Percentiles rank a stretch among this genome's conserved stretches.
These are phyloP conservation scores for Lasiodiplodia theobromae DNA, from an alignment of 2,329 filamentous ascomycete species.

Conservation along the genomic window DNA sequence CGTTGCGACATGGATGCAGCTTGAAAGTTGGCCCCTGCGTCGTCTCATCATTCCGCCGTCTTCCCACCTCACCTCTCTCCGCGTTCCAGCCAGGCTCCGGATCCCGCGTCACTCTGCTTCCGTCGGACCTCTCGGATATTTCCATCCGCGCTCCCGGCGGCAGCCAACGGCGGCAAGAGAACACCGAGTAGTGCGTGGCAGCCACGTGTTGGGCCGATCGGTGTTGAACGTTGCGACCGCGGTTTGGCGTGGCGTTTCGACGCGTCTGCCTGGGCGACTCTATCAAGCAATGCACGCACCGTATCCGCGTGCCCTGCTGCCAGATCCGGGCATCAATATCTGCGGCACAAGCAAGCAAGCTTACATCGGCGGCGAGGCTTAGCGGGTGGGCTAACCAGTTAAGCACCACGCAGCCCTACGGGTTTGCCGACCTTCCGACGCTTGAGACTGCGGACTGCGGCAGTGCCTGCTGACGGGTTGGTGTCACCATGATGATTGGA, in stretches of 20 bases:
- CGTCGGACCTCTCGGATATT: constrained; percentile 12
- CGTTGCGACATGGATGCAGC: not conserved
- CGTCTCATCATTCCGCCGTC: constrained; percentile 11
- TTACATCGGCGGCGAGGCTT: not conserved
- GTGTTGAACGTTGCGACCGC: not conserved
- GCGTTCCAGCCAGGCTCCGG: not conserved
- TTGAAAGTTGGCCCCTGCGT: constrained; percentile 1
- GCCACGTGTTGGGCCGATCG: not conserved
- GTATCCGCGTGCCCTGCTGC: constrained; percentile 3
- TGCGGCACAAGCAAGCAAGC: not conserved
- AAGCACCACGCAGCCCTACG: constrained; percentile 11
- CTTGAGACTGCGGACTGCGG: not conserved
- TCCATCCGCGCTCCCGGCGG: not conserved
- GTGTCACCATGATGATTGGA: not conserved
- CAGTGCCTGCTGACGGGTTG: constrained; percentile 3
- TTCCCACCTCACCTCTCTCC: not conserved
- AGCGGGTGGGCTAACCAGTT: not conserved
- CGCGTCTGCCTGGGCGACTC: not conserved
- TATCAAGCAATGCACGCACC: not conserved
- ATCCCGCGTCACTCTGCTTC: constrained; percentile 5
- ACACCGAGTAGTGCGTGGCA: constrained; percentile 7
- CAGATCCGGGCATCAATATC: not conserved
- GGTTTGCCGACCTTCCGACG: constrained; percentile 9
- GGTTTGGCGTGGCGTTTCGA: not conserved
- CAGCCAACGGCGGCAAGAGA: not conserved